phyloP scores from a whole-genome alignment of 2,329 filamentous ascomycete genomes.

The Colletotrichum coccodes region DNA sequence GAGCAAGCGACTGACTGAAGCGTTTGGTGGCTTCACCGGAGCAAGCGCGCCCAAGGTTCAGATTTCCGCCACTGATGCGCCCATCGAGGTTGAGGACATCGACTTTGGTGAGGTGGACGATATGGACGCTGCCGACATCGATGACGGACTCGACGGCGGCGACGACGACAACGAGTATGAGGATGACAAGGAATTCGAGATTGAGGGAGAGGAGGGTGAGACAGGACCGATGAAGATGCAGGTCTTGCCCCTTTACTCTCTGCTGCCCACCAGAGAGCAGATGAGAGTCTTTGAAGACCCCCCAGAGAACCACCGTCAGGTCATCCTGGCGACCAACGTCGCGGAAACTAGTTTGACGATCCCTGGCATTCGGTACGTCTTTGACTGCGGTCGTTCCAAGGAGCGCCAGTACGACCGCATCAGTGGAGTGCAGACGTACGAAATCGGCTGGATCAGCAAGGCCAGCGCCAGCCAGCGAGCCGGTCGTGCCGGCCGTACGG shows the following conservation, averaged over 20 bases:
- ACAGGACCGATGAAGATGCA: constrained; percentile 76
- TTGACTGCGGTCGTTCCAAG: constrained; percentile 92
- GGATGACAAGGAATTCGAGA: constrained; percentile 74
- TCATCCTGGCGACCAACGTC: constrained; percentile 95
- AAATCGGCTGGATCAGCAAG: constrained; percentile 97
- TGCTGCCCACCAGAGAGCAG: constrained; percentile 90
- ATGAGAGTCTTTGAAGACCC: constrained; percentile 88
- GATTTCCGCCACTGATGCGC: constrained; percentile 80
- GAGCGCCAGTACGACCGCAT: constrained; percentile 88
- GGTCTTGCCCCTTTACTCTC: constrained; percentile 92
- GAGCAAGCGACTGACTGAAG: constrained; percentile 80
- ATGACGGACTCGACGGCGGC: constrained; percentile 67
- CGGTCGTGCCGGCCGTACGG: constrained; percentile 94
- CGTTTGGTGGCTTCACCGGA: constrained; percentile 68
- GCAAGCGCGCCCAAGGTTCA: constrained; percentile 74
- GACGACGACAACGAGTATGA: constrained; percentile 63
- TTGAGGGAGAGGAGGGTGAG: constrained; percentile 72
- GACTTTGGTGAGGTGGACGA: constrained; percentile 81
- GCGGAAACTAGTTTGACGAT: constrained; percentile 98
- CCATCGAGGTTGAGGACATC: constrained; percentile 86
- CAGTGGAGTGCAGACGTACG: constrained; percentile 94
- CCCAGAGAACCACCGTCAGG: constrained; percentile 83
- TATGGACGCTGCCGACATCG: constrained; percentile 67
- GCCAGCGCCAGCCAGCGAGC: constrained; percentile 92
- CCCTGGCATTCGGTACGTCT: constrained; percentile 93